These are phyloP conservation scores for Cairneyella variabilis DNA, from an alignment of 495 filamentous ascomycete species.

Conservation along the genomic window DNA sequence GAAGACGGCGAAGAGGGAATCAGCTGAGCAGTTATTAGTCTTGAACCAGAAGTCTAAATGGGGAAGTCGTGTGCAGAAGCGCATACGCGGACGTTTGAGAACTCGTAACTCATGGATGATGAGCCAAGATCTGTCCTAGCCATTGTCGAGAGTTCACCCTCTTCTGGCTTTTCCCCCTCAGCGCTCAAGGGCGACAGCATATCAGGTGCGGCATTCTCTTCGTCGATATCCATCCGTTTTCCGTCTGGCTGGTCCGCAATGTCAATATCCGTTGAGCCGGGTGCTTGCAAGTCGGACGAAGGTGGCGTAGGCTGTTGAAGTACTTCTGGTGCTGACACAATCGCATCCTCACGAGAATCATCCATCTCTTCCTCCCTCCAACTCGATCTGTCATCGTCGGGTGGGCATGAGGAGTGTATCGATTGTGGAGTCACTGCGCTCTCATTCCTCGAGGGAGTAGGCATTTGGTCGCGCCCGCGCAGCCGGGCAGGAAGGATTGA, in stretches of 20 bases:
- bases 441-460: conserved; percentile 44
- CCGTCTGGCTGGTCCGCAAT: conserved; percentile 12
- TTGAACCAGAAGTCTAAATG: background rate
- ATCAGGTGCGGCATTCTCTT: conserved; percentile 22
- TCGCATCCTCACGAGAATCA: conserved; percentile 15
- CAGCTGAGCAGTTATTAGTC: conserved; percentile 38
- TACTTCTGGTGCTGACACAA: conserved; percentile 11
- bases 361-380: conserved; percentile 27
- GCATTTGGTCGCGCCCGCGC: conserved; percentile 39
- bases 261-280: conserved; percentile 20
- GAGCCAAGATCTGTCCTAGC: conserved; percentile 18
- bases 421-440: conserved; percentile 10
- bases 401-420: conserved; percentile 30
- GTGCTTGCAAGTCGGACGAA: conserved; percentile 14
- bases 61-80: background rate
- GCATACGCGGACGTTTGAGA: conserved; percentile 62
- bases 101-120: conserved; percentile 54
- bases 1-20: conserved; percentile 67
- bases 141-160: conserved; percentile 20
- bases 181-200: conserved; percentile 29
- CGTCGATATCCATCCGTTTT: conserved; percentile 30
- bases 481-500: conserved; percentile 20
- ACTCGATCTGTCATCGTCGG: conserved; percentile 29
- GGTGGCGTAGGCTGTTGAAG: conserved; percentile 28
- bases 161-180: conserved; percentile 24